A percentile compares a stretch with the other conserved stretches of the same genome.
These are phyloP conservation scores for Trypanosoma rangeli DNA, from an alignment of 208 protist genomes.

Conservation along the genomic window DNA sequence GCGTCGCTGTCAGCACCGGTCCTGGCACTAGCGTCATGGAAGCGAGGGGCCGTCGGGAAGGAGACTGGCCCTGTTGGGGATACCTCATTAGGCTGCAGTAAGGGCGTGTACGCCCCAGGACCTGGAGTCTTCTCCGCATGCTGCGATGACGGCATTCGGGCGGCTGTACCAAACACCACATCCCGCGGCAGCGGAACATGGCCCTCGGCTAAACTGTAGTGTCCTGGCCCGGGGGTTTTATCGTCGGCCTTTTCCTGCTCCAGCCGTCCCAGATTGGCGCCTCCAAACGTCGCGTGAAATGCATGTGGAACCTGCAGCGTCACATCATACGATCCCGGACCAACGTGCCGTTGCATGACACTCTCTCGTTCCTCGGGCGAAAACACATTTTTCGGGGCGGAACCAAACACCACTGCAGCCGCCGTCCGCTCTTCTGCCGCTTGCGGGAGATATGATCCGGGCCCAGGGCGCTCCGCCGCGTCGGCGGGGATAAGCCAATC, in stretches of 20 bases:
- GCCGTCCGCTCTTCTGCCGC: slow-evolving; percentile 14
- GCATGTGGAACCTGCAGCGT: slow-evolving; percentile 9
- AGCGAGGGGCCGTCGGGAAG: slow-evolving; percentile 25
- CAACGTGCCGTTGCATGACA: slow-evolving; percentile 19
- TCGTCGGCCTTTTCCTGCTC: background rate
- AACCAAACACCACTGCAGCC: slow-evolving; percentile 30
- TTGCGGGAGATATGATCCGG: slow-evolving; percentile 48
- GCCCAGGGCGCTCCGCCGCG: slow-evolving; percentile 32
- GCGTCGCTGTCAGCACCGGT: slow-evolving; percentile 4
- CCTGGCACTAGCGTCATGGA: background rate
- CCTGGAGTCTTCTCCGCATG: slow-evolving; percentile 30
- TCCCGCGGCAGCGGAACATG: background rate
- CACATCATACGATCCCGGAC: slow-evolving; percentile 54
- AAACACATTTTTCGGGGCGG: slow-evolving; percentile 18
- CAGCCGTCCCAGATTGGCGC: background rate
- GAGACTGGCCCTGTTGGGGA: slow-evolving; percentile 12
- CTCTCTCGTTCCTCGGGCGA: slow-evolving; percentile 17
- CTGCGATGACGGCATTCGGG: slow-evolving; percentile 8
- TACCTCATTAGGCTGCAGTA: background rate
- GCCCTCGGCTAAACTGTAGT: slow-evolving; percentile 10
- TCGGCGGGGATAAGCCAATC: slow-evolving; percentile 19
- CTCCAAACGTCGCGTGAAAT: slow-evolving; percentile 29
- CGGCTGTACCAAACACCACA: slow-evolving; percentile 14
- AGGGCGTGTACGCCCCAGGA: slow-evolving; percentile 34
- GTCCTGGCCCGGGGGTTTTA: slow-evolving; percentile 22